Evolutionary conservation across 2,329 filamentous ascomycete genomes (phyloP).

Genomic region (Onygena corvina): DNA sequence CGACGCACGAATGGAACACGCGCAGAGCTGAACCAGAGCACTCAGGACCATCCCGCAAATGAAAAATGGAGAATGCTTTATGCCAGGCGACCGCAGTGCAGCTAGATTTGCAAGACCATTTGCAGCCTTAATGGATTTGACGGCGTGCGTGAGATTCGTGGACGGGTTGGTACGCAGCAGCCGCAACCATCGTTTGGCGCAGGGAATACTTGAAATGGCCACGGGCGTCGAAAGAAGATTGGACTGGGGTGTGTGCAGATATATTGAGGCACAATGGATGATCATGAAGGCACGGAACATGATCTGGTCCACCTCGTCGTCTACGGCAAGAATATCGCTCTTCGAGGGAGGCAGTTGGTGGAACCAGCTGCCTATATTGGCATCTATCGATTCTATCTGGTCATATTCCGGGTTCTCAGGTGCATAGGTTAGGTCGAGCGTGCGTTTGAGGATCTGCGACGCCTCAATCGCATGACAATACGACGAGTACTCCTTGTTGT

Average conservation of each 20-base stretch:
- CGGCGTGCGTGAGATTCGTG: constrained; percentile 48
- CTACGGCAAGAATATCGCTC: constrained; percentile 53
- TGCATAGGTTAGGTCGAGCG: constrained; percentile 43
- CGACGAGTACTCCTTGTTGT: constrained; percentile 60
- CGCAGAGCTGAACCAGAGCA: constrained; percentile 69
- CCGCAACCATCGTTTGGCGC: constrained; percentile 30
- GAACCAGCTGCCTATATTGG: constrained; percentile 58
- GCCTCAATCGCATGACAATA: constrained; percentile 77
- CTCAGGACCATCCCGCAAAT: constrained; percentile 67
- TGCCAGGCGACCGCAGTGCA: constrained; percentile 44
- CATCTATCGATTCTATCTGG: constrained; percentile 49
- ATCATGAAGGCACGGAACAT: constrained; percentile 88
- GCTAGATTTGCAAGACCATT: constrained; percentile 67
- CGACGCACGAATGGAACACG: constrained; percentile 52
- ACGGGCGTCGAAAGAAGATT: constrained; percentile 50
- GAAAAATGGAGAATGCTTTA: constrained; percentile 72
- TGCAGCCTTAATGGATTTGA: constrained; percentile 68
- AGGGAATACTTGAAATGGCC: constrained; percentile 39
- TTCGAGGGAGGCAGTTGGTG: constrained; percentile 66
- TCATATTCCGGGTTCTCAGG: constrained; percentile 36
- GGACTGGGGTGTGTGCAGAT: constrained; percentile 68
- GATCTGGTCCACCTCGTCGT: constrained; percentile 71
- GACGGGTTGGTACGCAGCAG: constrained; percentile 32
- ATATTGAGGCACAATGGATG: constrained; percentile 49
- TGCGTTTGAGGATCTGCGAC: constrained; percentile 62